Conservation (phyloP, 2,329 filamentous ascomycete genomes). For the Fusarium devonianum region DNA sequence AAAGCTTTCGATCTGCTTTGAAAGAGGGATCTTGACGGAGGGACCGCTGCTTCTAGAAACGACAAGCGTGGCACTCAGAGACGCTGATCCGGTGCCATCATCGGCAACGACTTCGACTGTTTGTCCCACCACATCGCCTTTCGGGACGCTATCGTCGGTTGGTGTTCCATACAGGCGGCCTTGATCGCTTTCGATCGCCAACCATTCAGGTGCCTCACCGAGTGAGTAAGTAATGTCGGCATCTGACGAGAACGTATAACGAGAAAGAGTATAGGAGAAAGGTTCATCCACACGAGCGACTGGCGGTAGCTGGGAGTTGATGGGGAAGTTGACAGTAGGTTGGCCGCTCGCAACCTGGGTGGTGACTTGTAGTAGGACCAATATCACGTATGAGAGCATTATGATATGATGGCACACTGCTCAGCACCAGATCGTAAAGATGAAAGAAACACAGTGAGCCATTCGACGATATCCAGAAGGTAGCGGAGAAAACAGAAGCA, state of each 20-base stretch:
- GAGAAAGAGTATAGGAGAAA: slow-evolving; percentile 76
- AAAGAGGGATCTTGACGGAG: slow-evolving; percentile 61
- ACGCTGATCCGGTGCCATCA: slow-evolving; percentile 68
- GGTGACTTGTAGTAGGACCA: slow-evolving; percentile 42
- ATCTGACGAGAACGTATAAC: slow-evolving; percentile 74
- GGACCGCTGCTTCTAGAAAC: slow-evolving; percentile 68
- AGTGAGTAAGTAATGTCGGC: slow-evolving; percentile 74
- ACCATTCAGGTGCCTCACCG: slow-evolving; percentile 72
- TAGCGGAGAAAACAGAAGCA: slow-evolving; percentile 14
- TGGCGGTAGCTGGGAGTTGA: slow-evolving; percentile 85
- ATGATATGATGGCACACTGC: slow-evolving; percentile 32
- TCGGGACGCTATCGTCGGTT: slow-evolving; percentile 54
- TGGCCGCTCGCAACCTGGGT: slow-evolving; percentile 44
- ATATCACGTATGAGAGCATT: slow-evolving; percentile 43
- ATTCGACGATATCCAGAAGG: slow-evolving; percentile 22
- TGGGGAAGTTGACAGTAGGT: slow-evolving; percentile 67
- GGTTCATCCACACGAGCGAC: slow-evolving; percentile 73
- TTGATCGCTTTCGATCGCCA: slow-evolving; percentile 70
- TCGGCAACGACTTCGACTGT: slow-evolving; percentile 73
- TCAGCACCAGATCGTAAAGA: slow-evolving; percentile 33
- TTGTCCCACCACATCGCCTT: slow-evolving; percentile 63
- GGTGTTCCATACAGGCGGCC: slow-evolving; percentile 78
- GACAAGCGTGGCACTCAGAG: slow-evolving; percentile 73
- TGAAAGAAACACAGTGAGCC: slow-evolving; percentile 23
- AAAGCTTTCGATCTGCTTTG: slow-evolving; percentile 63